Conservation (phyloP, 192 early-diverging fungal genomes). For the Diversispora epigaea region DNA sequence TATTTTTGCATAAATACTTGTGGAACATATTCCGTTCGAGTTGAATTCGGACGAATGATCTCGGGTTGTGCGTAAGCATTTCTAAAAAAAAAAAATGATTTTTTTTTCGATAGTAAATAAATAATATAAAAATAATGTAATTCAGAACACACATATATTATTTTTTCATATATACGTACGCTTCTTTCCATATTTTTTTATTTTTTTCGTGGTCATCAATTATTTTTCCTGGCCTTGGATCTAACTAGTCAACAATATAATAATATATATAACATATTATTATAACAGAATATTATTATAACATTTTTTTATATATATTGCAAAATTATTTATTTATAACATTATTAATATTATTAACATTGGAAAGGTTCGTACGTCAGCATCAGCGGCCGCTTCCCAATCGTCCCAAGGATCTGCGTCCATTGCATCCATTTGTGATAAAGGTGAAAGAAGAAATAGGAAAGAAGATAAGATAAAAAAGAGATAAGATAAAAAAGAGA, state of each 20-base stretch:
- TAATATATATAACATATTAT: not conserved
- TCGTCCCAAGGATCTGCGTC: constrained; percentile 31
- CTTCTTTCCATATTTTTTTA: constrained; percentile 27
- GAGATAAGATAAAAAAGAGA: too few relatives aligned
- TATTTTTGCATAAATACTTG: constrained; percentile 6
- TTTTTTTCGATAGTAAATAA: not conserved
- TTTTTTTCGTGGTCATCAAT: constrained; percentile 26
- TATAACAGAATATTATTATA: not conserved
- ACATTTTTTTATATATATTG: not conserved
- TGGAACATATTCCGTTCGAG: constrained; percentile 30
- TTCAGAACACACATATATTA: too few relatives aligned
- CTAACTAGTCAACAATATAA: constrained; percentile 1
- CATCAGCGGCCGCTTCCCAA: constrained; percentile 31
- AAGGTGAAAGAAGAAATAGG: too few relatives aligned
- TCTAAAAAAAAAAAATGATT: not conserved
- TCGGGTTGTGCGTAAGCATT: constrained; percentile 17
- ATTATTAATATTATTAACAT: not conserved
- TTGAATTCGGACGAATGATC: constrained; percentile 13
- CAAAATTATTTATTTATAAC: not conserved
- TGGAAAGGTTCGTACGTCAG: not conserved
- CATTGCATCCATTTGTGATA: not conserved
- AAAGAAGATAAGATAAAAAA: too few relatives aligned
- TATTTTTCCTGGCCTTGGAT: constrained; percentile 10
- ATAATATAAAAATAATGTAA: not conserved
- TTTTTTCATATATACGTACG: constrained; percentile 11